Evolutionary conservation across 441 rosid species (phyloP), one percentile per base, ranked within the genome.

Genomic region (Breynia disticha): DNA sequence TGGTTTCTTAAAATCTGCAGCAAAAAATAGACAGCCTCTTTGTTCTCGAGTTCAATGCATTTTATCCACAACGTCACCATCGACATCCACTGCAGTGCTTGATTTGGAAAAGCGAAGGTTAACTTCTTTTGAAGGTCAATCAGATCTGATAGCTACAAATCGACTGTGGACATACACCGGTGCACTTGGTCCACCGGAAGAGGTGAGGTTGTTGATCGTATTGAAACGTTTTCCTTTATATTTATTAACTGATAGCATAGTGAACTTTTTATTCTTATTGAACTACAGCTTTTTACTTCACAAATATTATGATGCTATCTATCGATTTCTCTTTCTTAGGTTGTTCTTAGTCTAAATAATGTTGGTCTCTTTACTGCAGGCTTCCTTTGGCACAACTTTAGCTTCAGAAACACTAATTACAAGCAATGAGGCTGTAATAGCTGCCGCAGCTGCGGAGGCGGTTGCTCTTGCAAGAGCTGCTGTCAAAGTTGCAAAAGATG

Each of bases 371-470:
- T n/a, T n/a, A n/a, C n/a, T n/a, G 59, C 80, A 91, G 98, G 83
- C 64, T 54, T 72, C 70, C 56, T 70, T 74, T 47, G 73, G 70
- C 54, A 67, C 84, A 48, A 70, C 79, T 76, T 74, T 82, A 62
- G 79, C 79, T 41, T 47, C 83, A 16, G 94, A 88, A 74, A 67
- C 79, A 28, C 91, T 86, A 62, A 70, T 82, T 52, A 72, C 86
- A 32, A 71, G 82, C 48, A 90, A 91, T 62, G 95, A 91, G 69
- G 91, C 89, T 55, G 73, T 84, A 57, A 76, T 86, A 66, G 80
- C 78, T 1, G 95, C 96, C 7, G 95, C 95, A 22, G 93, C 98
- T 21, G 84, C 96, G 16, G 94, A 88, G 79, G 96, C 95, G 15
- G 75, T 88, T 50, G 76, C 90, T 64, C 95, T 91, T 70, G 96